Evolutionary conservation across 2,329 filamentous ascomycete species (phyloP).

Genomic region (Cladophialophora immunda): DNA sequence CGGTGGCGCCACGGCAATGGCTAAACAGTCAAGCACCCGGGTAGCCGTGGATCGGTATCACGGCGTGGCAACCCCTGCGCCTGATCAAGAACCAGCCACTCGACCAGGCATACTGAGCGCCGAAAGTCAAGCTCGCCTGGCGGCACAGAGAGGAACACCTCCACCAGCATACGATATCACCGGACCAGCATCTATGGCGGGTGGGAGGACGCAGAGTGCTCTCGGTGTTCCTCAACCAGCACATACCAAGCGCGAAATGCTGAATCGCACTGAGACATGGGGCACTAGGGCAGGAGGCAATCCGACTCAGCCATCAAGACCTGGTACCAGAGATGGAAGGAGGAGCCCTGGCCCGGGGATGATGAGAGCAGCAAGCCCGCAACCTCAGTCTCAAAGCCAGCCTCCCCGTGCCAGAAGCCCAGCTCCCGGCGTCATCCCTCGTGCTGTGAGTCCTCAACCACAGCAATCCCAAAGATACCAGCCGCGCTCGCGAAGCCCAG

Average conservation of each 20-base stretch:
- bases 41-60: conserved; percentile 96
- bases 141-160: conserved; percentile 75
- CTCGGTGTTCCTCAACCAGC: conserved; percentile 75
- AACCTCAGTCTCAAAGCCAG: conserved; percentile 30
- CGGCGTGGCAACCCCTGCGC: conserved; percentile 85
- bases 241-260: conserved; percentile 93
- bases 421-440: conserved; percentile 34
- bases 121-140: conserved; percentile 56
- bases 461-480: conserved; percentile 21
- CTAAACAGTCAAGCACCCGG: conserved; percentile 81
- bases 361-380: conserved; percentile 35
- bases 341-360: conserved; percentile 37
- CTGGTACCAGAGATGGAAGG: conserved; percentile 37
- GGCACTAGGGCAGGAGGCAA: conserved; percentile 43
- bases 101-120: conserved; percentile 39
- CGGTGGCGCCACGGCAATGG: conserved; percentile 53
- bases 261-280: conserved; percentile 90
- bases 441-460: conserved; percentile 40
- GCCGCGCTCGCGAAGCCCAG: conserved; percentile 37
- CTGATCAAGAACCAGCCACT: conserved; percentile 48
- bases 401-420: conserved; percentile 34
- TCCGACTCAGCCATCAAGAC: conserved; percentile 34
- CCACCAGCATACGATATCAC: conserved; percentile 86
- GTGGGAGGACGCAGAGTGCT: conserved; percentile 30
- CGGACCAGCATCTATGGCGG: not conserved